These are phyloP conservation scores for Neobulgaria alba DNA, from an alignment of 2,329 filamentous ascomycete genomes.

Conservation along the genomic window DNA sequence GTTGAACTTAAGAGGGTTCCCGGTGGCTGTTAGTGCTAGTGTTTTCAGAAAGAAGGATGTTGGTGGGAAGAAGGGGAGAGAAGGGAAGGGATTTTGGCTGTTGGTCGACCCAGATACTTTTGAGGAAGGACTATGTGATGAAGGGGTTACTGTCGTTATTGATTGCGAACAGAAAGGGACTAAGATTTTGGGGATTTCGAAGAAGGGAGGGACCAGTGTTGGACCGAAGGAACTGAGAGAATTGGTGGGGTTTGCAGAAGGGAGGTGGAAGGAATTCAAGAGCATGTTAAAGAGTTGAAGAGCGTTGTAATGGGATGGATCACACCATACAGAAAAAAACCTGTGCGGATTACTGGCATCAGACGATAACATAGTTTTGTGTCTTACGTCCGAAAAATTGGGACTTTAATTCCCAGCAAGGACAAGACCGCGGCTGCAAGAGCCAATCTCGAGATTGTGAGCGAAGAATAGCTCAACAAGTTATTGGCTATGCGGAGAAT, in stretches of 20 bases:
- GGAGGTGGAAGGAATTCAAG: conserved; percentile 51
- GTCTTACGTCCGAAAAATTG: too few species aligned
- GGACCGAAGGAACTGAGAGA: conserved; percentile 53
- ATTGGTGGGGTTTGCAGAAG: conserved; percentile 50
- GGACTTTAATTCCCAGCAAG: too few species aligned
- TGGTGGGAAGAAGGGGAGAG: conserved; percentile 27
- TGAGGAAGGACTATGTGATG: conserved; percentile 77
- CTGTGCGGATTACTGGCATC: too few species aligned
- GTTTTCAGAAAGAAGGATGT: conserved; percentile 58
- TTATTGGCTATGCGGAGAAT: too few species aligned
- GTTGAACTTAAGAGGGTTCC: conserved; percentile 56
- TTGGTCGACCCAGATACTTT: conserved; percentile 82
- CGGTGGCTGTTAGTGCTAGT: conserved; percentile 68
- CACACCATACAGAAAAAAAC: too few species aligned
- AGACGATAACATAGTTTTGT: too few species aligned
- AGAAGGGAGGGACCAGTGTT: conserved; percentile 68
- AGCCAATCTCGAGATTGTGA: too few species aligned
- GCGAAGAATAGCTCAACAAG: too few species aligned
- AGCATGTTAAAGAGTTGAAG: conserved; percentile 3
- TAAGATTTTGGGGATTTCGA: conserved; percentile 66
- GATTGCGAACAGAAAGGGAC: conserved; percentile 42
- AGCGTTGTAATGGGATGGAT: too few species aligned
- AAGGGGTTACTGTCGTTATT: conserved; percentile 77
- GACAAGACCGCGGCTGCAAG: too few species aligned
- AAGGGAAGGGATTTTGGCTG: conserved; percentile 58